Evolutionary conservation across 169 alveolate genomes (phyloP).

Genomic region (Miamiensis avidus): DNA sequence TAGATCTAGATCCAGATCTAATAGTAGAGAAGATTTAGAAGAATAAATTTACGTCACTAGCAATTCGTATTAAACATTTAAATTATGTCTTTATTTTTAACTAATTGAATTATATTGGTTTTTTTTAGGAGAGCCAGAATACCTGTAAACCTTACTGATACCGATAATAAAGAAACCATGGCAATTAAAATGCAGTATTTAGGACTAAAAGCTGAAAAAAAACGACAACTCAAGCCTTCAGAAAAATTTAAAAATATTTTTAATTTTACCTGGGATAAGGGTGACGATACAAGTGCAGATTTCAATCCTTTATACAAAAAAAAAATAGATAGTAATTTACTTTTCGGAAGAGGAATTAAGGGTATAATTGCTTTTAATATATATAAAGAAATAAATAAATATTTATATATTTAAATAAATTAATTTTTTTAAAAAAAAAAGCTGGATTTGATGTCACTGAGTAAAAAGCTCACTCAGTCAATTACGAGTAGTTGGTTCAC

Average conservation of each 20-base stretch:
- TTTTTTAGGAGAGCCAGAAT: slow-evolving; percentile 24
- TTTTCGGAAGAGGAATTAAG: slow-evolving; percentile 91
- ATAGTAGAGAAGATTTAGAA: slow-evolving; percentile 28
- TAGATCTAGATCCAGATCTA: slow-evolving; percentile 40
- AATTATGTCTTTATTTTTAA: not conserved
- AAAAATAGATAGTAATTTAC: slow-evolving; percentile 86
- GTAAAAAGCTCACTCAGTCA: slow-evolving; percentile 9
- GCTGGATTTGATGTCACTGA: slow-evolving; percentile 33
- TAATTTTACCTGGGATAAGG: slow-evolving; percentile 63
- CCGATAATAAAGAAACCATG: slow-evolving; percentile 84
- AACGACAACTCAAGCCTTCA: slow-evolving; percentile 91
- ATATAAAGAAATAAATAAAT: slow-evolving; percentile 61
- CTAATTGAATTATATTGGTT: not conserved
- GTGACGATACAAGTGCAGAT: slow-evolving; percentile 69
- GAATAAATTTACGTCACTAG: slow-evolving; percentile 16
- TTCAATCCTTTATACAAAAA: slow-evolving; percentile 89
- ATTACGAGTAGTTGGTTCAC: slow-evolving; percentile 16
- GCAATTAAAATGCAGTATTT: slow-evolving; percentile 87
- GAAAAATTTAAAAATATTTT: slow-evolving; percentile 86
- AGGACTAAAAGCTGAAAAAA: slow-evolving; percentile 86
- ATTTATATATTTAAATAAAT: slow-evolving; percentile 56
- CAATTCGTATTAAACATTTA: not conserved
- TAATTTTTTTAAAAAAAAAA: too few relatives aligned
- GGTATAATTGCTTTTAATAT: slow-evolving; percentile 74
- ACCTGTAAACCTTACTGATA: slow-evolving; percentile 18